Evolutionary conservation across 164 flowering plant genomes (phyloP).

Genomic region (Kingdonia uniflora): DNA sequence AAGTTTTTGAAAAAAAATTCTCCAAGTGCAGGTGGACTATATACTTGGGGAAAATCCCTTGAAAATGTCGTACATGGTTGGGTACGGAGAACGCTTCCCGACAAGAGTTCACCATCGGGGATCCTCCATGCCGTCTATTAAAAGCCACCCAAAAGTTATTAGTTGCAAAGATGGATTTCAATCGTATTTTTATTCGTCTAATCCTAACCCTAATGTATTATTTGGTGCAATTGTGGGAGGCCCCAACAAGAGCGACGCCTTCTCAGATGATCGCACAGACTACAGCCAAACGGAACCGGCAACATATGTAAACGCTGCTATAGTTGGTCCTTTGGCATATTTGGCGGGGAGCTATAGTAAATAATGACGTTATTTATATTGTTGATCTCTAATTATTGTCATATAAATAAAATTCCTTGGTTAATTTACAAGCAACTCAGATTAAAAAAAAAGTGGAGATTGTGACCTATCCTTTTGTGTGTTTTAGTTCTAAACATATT

Average conservation of each 20-base stretch:
- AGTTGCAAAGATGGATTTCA: slow-evolving; percentile 38
- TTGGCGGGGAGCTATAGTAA: too few species aligned
- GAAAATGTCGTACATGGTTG: slow-evolving; percentile 53
- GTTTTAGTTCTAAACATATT: too few species aligned
- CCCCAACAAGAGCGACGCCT: slow-evolving; percentile 39
- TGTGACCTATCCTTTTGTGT: too few species aligned
- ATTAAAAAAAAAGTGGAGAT: too few species aligned
- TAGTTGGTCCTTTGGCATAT: slow-evolving; percentile 34
- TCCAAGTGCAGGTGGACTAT: slow-evolving; percentile 30
- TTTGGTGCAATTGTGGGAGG: slow-evolving; percentile 55
- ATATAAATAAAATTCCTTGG: too few species aligned
- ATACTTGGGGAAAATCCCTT: slow-evolving; percentile 47
- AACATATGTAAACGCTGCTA: slow-evolving; percentile 30
- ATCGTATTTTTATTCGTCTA: slow-evolving; percentile 27
- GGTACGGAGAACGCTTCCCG: slow-evolving; percentile 42
- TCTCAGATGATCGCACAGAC: slow-evolving; percentile 25
- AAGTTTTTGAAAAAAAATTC: too few species aligned
- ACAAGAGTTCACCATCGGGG: slow-evolving; percentile 47
- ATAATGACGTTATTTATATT: too few species aligned
- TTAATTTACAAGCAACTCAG: too few species aligned
- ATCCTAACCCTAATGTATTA: slow-evolving; percentile 45
- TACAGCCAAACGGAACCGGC: slow-evolving; percentile 40
- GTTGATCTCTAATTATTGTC: too few species aligned
- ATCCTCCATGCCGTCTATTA: slow-evolving; percentile 53
- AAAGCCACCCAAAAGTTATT: slow-evolving; percentile 21